phyloP scores from a whole-genome alignment of 2,329 filamentous ascomycete species.

The Diaporthe eres region DNA sequence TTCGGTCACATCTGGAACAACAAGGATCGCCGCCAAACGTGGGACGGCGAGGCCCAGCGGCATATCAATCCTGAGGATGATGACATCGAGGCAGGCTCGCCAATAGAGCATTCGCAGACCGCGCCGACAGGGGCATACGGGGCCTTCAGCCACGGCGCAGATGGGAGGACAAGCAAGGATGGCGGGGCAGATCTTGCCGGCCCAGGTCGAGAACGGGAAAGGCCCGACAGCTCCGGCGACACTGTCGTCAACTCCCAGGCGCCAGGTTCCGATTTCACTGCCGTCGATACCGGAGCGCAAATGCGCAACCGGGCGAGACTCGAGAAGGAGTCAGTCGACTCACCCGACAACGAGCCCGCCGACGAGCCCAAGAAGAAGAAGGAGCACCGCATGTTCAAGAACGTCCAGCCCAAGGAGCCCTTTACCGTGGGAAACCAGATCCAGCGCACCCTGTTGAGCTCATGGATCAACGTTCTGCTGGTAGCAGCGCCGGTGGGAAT shows the following conservation, averaged over 20 bases:
- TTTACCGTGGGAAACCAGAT: conserved; percentile 77
- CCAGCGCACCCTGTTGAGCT: conserved; percentile 81
- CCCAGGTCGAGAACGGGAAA: conserved; percentile 42
- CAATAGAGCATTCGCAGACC: conserved; percentile 54
- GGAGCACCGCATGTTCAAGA: conserved; percentile 58
- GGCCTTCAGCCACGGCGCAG: not conserved
- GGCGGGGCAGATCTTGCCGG: conserved; percentile 48
- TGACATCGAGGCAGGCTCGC: conserved; percentile 48
- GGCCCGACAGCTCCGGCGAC: conserved; percentile 44
- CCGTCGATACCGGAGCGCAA: conserved; percentile 33
- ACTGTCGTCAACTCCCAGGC: conserved; percentile 39
- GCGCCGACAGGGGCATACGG: conserved; percentile 43
- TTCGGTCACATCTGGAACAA: conserved; percentile 59
- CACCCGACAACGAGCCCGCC: conserved; percentile 40
- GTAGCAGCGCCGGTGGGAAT: conserved; percentile 86
- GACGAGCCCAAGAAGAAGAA: conserved; percentile 57
- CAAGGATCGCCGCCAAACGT: conserved; percentile 50
- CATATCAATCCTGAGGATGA: conserved; percentile 41
- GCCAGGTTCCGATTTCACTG: conserved; percentile 14
- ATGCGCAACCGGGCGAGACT: conserved; percentile 42
- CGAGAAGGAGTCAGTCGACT: conserved; percentile 45
- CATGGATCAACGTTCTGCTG: conserved; percentile 89
- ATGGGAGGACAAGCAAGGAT: conserved; percentile 27
- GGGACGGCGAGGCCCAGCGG: conserved; percentile 54
- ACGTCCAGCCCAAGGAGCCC: conserved; percentile 64